Evolutionary conservation across 352 stramenopile genomes (phyloP).

Genomic region (Plasmopara halstedii): DNA sequence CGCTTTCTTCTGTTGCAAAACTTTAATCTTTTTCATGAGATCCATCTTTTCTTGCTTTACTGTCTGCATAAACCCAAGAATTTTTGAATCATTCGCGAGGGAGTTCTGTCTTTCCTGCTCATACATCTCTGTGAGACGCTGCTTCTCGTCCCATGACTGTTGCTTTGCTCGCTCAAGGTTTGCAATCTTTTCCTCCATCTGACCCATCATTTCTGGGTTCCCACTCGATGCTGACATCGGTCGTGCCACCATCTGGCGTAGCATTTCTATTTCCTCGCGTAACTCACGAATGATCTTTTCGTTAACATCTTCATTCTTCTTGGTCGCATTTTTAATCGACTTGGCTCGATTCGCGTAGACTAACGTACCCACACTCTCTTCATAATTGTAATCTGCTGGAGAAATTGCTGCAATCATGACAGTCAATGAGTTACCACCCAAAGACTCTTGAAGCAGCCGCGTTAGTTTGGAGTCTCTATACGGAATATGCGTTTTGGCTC

Average conservation of each 20-base stretch:
- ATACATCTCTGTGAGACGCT: slow-evolving; percentile 70
- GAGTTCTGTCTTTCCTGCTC: slow-evolving; percentile 86
- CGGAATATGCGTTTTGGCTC: slow-evolving; percentile 62
- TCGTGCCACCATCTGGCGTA: slow-evolving; percentile 79
- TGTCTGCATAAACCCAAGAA: slow-evolving; percentile 84
- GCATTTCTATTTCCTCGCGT: slow-evolving; percentile 86
- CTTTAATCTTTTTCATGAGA: slow-evolving; percentile 85
- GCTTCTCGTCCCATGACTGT: slow-evolving; percentile 87
- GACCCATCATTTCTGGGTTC: slow-evolving; percentile 44
- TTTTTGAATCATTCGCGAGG: slow-evolving; percentile 73
- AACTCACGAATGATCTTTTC: slow-evolving; percentile 88
- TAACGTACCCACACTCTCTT: slow-evolving; percentile 91
- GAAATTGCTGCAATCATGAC: slow-evolving; percentile 93
- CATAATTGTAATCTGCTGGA: slow-evolving; percentile 88
- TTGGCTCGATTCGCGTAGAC: slow-evolving; percentile 92
- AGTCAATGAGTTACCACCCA: slow-evolving; percentile 89
- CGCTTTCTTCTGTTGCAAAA: slow-evolving; percentile 76
- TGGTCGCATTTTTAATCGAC: slow-evolving; percentile 84
- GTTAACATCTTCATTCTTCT: slow-evolving; percentile 88
- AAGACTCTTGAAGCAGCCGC: slow-evolving; percentile 80
- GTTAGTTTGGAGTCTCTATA: slow-evolving; percentile 91
- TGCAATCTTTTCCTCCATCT: slow-evolving; percentile 83
- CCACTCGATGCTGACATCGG: slow-evolving; percentile 29
- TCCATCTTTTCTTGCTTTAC: slow-evolving; percentile 89
- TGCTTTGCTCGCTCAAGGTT: slow-evolving; percentile 85